These are phyloP conservation scores for Kokia cookei DNA, from an alignment of 441 rosid species.

Conservation along the genomic window DNA sequence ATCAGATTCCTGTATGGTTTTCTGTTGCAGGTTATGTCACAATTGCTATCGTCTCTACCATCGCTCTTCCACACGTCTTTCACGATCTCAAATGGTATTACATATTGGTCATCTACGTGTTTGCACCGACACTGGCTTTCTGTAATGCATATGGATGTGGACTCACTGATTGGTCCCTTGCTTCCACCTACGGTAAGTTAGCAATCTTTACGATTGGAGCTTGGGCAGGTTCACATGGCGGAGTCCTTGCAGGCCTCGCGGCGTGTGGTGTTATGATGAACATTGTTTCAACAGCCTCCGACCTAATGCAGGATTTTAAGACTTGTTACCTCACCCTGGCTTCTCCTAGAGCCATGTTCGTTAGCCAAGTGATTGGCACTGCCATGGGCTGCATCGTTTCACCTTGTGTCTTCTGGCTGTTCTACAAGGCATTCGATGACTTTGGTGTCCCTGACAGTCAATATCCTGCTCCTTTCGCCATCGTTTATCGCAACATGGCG, in stretches of 20 bases:
- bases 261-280: constrained; percentile 98
- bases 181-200: constrained; percentile 75
- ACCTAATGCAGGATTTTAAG: constrained; percentile 82
- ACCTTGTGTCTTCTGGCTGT: constrained; percentile 93
- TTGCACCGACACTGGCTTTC: constrained; percentile 73
- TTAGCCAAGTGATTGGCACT: constrained; percentile 89
- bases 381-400: constrained; percentile 84
- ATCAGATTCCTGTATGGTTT: constrained; percentile 74
- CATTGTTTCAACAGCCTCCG: constrained; percentile 89
- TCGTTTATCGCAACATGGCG: constrained; percentile 51
- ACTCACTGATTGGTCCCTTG: constrained; percentile 92
- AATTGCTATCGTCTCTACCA: constrained; percentile 51
- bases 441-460: constrained; percentile 43
- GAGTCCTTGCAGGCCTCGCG: constrained; percentile 82
- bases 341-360: constrained; percentile 79
- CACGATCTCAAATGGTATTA: constrained; percentile 70
- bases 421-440: constrained; percentile 71
- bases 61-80: constrained; percentile 58
- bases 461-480: constrained; percentile 72
- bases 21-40: constrained; percentile 51
- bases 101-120: constrained; percentile 60
- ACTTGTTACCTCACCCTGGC: constrained; percentile 86
- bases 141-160: constrained; percentile 90
- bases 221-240: constrained; percentile 81
- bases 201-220: constrained; percentile 78